Evolutionary conservation across 2,329 filamentous ascomycete genomes (phyloP), one percentile per base, ranked within the genome.

Genomic region (Aspergillus sp.): DNA sequence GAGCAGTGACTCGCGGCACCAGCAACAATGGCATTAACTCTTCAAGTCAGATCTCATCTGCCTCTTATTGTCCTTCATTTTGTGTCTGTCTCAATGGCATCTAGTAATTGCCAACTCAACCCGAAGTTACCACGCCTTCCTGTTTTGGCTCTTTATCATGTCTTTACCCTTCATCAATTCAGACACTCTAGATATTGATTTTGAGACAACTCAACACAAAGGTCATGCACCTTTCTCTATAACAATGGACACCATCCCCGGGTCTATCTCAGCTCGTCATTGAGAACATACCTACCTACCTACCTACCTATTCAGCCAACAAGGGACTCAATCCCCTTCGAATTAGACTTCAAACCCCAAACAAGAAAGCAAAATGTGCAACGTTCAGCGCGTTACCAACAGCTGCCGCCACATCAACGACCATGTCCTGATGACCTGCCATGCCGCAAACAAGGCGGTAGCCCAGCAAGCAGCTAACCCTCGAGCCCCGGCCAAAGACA

Each of bases 391-490:
- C 39, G 61, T 66, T 18, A 47, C n/a, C 4, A 66, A 67, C 57
- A 56, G 41, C 47, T 66, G 65, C 56, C 59, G 61, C n/a, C 66
- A 68, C 44, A 53, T 45, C 12, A 67, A 66, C 49, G 59, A 67
- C 52, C 66, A 67, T 49, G 56, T 66, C 38, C 41, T 58, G 17
- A 49, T 68, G 22, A 15, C 48, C 42, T 68, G 66, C 50, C 39
- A 54, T 24, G 34, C 52, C 9, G 57, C 58, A n/a, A 66, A 66
- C 48, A 34, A 49, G 12, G 18, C 34, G 26, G 26, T 9, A 30
- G 26, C 26, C 26, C 26, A 13, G 12, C 13, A 17, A 5, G 43
- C 9, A 15, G 8, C 3, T 5, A 17, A 13, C 13, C 15, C 48
- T 20, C n/a, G 17, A 51, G 39, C 18, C 24, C 3, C 8, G 26